Base-by-base conservation (phyloP, 306 rosid species). In the Ormosia emarginata region DNA sequence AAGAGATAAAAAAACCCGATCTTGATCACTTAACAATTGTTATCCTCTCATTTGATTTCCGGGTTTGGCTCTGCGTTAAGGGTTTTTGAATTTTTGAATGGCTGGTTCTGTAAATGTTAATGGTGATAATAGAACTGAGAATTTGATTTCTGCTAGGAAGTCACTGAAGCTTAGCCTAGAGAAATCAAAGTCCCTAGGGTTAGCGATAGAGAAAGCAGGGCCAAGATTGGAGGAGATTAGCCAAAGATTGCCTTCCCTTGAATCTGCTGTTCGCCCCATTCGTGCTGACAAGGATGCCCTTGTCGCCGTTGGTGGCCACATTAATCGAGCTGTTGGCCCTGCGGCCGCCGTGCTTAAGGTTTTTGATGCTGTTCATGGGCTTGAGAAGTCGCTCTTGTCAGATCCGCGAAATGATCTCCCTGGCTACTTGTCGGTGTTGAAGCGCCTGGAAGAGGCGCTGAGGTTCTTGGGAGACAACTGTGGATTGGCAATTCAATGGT, bases 311-410 rank as follows among this genome's bases (percentile, higher is more conserved):
- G 99, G 97, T 13, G 99, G 99, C 10, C 99, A 96, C 59, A 96
- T 96, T 44, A 93, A 96, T 76, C 92, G 99, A 0, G 99, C 99
- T 0, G 99, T 96, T 29, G 96, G 98, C 18, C 99, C 98, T 1
- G 98, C 99, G 0, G 99, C 98, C 2, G 98, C 99, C 0, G 99
- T 96, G 86, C 93, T 96, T 12, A 96, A 92, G 92, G 99, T 96
- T 77, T 96, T 96, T 2, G 99, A 96, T 77, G 99, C 99, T 0
- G 98, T 93, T 76, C 99, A 93, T 59, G 99, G 99, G n/a, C 94
- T 96, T 0, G 99, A 96, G 36, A 96, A 96, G 82, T 90, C 98
- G 0, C 82, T 96, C 17, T 75, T 93, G 49, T 96, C 98, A 0
- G 99, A 96, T 65, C 97, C 97, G 0, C 81, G 94, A 17, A 90